Base-by-base conservation (phyloP, 108 stramenopile genomes). In the Conticribra guillardii region DNA sequence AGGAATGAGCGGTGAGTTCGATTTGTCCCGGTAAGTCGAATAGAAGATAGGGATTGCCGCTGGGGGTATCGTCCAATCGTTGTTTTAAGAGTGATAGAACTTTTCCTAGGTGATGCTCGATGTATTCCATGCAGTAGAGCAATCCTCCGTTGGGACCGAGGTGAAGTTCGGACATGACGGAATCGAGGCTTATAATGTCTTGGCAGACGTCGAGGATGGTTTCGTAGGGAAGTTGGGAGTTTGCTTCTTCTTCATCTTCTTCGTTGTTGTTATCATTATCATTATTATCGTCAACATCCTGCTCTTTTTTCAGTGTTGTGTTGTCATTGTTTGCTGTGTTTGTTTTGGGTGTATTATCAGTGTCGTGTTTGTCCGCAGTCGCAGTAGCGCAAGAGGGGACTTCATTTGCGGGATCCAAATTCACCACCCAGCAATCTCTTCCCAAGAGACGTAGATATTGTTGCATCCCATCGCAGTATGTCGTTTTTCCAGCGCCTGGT, bases 11-110 rank as follows among this genome's bases (percentile, higher is more conserved):
- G 60, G 92, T 98, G 41, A 99, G 66, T 79, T 99, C 99, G 49
- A 96, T 91, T 80, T 99, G 99, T 21, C 99, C 99, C 5, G 99
- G 99, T 30, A 95, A 84, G 78, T 99, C 99, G 37, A 99, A 88
- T 3, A 99, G 66, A 17, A 98, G 54, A 73, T 99, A 99, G 0
- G 81, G 61, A 30, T 64, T 69, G 3, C 61, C 41, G 4, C 53
- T 48, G 9, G 45, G 41, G 7, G 16, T 18, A 1, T 29, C 56
- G 21, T 67, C 69, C 64, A 81, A 34, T 28, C 84, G 61, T 26
- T 68, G 44, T 32, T 59, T 66, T 2, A 88, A 71, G 53, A 84
- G 81, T 46, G 80, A 64, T 2, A 91, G 49, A 4, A 90, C 62
- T 58, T 85, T 66, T 19, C 79, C 85, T 9, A 87, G 47, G 65